These are phyloP conservation scores for Chytriomyces sp. DNA, from an alignment of 192 early-diverging fungal species.

Conservation along the genomic window DNA sequence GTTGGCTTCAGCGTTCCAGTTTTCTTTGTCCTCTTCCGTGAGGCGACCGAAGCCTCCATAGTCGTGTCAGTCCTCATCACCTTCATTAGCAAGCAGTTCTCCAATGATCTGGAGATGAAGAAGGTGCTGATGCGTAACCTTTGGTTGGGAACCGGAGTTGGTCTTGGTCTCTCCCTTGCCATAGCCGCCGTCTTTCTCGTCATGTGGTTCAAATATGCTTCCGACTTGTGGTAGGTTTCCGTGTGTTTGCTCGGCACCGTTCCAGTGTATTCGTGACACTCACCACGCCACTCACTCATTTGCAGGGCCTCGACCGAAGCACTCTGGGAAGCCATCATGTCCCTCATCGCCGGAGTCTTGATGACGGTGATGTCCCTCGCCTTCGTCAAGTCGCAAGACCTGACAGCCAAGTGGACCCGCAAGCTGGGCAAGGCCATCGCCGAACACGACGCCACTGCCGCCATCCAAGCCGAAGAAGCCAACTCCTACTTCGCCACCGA, in stretches of 20 bases:
- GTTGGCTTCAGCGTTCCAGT: conserved; percentile 40
- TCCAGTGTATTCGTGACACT: neutral
- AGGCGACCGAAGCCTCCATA: conserved; percentile 74
- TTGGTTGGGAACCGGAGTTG: conserved; percentile 73
- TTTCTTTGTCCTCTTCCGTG: conserved; percentile 53
- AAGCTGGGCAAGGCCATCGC: conserved; percentile 59
- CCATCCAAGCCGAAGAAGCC: neutral
- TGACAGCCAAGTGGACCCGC: conserved; percentile 77
- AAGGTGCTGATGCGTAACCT: conserved; percentile 44
- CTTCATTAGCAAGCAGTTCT: conserved; percentile 53
- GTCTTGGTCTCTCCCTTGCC: conserved; percentile 65
- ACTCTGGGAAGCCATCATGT: conserved; percentile 85
- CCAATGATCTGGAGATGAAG: neutral
- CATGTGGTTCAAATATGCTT: conserved; percentile 65
- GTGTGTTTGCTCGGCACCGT: neutral
- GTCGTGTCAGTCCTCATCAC: conserved; percentile 83
- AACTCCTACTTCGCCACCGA: neutral
- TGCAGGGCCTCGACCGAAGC: conserved; percentile 50
- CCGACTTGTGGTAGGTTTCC: conserved; percentile 45
- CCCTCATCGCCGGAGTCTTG: conserved; percentile 73
- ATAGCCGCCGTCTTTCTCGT: conserved; percentile 79
- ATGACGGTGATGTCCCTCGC: conserved; percentile 81
- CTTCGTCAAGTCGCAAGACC: conserved; percentile 71
- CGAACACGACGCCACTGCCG: neutral
- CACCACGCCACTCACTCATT: neutral